A percentile compares a stretch with the other conserved stretches of the same genome.
Evolutionary conservation across 176 grass and related monocot species (phyloP).

Genomic region (Secale cereale): DNA sequence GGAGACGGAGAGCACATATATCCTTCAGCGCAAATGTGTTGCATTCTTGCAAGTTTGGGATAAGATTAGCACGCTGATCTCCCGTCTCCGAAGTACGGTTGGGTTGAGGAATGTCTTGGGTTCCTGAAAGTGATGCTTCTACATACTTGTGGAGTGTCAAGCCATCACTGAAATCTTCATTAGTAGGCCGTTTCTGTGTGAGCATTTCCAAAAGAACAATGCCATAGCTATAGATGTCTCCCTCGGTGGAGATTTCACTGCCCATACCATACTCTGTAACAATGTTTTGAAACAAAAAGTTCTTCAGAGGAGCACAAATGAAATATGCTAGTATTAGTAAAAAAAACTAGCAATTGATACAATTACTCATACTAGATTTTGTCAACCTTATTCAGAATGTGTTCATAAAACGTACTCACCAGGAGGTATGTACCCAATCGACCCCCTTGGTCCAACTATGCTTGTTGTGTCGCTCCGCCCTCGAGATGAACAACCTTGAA

Average conservation of each 20-base stretch:
- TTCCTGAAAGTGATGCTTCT: too few species aligned
- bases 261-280: constrained; percentile 22
- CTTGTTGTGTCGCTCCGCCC: neutral
- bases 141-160: too few species aligned
- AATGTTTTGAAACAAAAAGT: neutral
- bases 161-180: too few species aligned
- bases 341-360: too few species aligned
- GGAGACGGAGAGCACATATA: constrained; percentile 13
- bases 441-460: neutral
- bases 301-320: neutral
- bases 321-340: too few species aligned
- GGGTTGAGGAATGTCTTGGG: too few species aligned
- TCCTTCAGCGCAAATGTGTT: neutral
- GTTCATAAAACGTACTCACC: too few species aligned
- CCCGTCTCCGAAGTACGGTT: neutral
- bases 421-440: neutral
- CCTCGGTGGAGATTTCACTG: neutral
- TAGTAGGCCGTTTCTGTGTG: neutral
- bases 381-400: too few species aligned
- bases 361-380: too few species aligned
- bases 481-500: neutral
- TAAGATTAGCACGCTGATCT: neutral
- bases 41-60: neutral
- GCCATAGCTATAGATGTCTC: constrained; percentile 17
- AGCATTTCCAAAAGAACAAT: constrained; percentile 15